Base-by-base conservation (phyloP, 306 rosid genomes). In the Calophaca sinica region DNA sequence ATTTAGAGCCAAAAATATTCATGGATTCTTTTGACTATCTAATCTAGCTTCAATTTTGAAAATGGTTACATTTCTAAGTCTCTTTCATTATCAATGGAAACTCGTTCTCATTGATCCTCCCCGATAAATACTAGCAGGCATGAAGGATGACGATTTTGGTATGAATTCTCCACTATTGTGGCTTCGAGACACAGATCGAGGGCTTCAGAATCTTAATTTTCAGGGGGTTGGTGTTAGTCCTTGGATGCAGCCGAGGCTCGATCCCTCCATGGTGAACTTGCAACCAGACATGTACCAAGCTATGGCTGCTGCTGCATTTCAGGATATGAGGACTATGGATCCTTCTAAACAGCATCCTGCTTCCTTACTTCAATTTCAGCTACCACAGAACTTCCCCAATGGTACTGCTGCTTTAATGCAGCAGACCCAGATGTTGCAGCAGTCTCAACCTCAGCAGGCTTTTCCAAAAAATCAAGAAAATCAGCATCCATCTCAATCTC, bases 281-380 rank as follows among this genome's bases (percentile, higher is more conserved):
- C 99, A 87, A 73, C 72, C 96, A 33, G 99, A 94, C 41, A 72
- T 90, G 86, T 90, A 94, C 81, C 99, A 94, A 69, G 90, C 90
- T 52, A 86, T 94, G 97, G 96, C 96, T 50, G 89, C 99, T 29
- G 90, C 98, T 52, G 98, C 97, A 12, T 91, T 91, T 69, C 98
- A 91, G 83, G 98, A 94, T 76, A 90, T 88, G 90, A 84, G 98
- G 82, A 73, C 83, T 0, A 67, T 85, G 9, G 96, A 94, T 76
- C 94, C 90, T 75, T 86, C 98, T 5, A 88, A 90, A 77, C 79
- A 87, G 53, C 76, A 83, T 31, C 81, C 88, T 26, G 54, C 87
- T 8, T 87, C 97, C 33, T 86, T 82, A 58, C 79, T 91, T 79
- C 97, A 92, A 50, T 94, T 90, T 79, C 98, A 94, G 84, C 98